A percentile compares a stretch with the other conserved stretches of the same genome.
Evolutionary conservation across 176 grass and related monocot species (phyloP).

Genomic region (Ampelocalamus luodianensis): DNA sequence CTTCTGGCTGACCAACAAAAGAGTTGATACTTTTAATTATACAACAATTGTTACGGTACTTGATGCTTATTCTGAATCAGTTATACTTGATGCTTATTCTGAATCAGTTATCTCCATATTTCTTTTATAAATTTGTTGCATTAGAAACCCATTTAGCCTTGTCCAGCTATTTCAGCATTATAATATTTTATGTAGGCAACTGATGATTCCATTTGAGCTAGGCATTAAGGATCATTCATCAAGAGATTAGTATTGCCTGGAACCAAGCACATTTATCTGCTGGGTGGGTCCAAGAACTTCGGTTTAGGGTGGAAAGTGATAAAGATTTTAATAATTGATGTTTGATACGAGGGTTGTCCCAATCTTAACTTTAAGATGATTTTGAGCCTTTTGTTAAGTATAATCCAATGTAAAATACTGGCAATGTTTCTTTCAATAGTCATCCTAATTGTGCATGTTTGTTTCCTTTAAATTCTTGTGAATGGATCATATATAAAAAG

Average conservation of each 20-base stretch:
- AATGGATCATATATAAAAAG: neutral
- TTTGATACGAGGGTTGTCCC: neutral
- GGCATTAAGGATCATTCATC: constrained; percentile 4
- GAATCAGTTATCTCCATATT: neutral
- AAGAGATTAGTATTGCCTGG: neutral
- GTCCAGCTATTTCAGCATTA: neutral
- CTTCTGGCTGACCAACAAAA: constrained; percentile 37
- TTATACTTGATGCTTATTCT: neutral
- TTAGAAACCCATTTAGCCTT: neutral
- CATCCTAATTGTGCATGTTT: neutral
- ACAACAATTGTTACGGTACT: constrained; percentile 33
- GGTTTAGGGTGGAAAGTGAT: neutral
- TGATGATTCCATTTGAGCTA: neutral
- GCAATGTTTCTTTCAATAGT: neutral
- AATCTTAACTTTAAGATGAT: constrained; percentile 11
- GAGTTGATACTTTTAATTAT: constrained; percentile 39
- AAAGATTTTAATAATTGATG: neutral
- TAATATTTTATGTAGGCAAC: neutral
- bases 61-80: neutral
- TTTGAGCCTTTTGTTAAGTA: neutral
- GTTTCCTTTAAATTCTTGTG: neutral
- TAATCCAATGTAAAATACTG: neutral
- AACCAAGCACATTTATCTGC: constrained; percentile 1
- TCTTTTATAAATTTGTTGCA: neutral
- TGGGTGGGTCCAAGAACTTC: neutral